Conservation (phyloP, 768 basidiomycete genomes). For the Trametes maxima region DNA sequence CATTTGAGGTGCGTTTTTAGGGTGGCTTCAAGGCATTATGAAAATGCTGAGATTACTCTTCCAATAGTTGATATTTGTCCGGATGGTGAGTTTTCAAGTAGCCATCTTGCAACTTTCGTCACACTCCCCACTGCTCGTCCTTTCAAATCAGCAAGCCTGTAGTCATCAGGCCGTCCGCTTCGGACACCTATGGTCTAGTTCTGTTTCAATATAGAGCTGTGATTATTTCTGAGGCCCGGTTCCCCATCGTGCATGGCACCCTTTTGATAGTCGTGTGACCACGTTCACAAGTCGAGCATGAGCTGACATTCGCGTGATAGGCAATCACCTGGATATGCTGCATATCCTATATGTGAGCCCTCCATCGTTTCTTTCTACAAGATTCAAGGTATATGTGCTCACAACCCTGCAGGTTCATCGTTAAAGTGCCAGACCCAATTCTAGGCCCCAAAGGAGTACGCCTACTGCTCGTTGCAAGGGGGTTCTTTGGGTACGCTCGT, state of each 20-base stretch:
- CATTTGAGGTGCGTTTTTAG: slow-evolving; percentile 48
- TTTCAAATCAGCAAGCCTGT: too few relatives aligned
- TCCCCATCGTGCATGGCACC: background rate
- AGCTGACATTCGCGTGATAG: slow-evolving; percentile 31
- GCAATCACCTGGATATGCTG: slow-evolving; percentile 55
- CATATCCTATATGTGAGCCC: slow-evolving; percentile 48
- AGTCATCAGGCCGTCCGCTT: too few relatives aligned
- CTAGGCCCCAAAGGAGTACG: slow-evolving; percentile 73
- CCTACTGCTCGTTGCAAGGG: slow-evolving; percentile 55
- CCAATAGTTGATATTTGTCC: slow-evolving; percentile 51
- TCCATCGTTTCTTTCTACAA: background rate
- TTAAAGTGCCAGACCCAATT: slow-evolving; percentile 56
- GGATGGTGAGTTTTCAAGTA: slow-evolving; percentile 51
- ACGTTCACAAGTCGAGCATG: background rate
- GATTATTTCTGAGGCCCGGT: background rate
- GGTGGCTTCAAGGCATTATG: background rate
- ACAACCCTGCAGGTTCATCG: slow-evolving; percentile 35
- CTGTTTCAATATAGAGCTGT: background rate
- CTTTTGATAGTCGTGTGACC: background rate
- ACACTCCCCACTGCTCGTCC: background rate
- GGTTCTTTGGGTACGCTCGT: slow-evolving; percentile 58
- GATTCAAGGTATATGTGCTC: background rate
- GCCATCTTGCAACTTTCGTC: background rate
- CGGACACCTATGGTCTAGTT: too few relatives aligned
- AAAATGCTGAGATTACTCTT: background rate